Base-by-base conservation (phyloP, 352 stramenopile genomes). In the Blastocystis sp. region DNA sequence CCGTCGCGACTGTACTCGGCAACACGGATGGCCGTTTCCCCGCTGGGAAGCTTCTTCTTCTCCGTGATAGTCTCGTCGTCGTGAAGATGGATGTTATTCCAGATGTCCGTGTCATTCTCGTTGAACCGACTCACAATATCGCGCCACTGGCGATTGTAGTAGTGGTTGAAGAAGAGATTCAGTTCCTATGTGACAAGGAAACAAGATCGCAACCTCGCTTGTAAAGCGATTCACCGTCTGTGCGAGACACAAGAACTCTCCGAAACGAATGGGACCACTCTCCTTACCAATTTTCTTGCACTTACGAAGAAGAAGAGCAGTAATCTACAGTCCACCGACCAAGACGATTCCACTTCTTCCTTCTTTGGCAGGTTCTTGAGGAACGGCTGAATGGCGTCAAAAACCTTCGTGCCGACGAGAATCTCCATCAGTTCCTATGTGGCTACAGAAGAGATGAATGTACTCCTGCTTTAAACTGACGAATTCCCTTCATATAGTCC, bases 351-450 rank as follows among this genome's bases (percentile, higher is more conserved):
- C 16, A 78, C 67, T 4, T 11, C 57, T 53, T 78, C 44, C 11
- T 78, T 42, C 16, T 16, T 8, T 18, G 67, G 67, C 21, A 78
- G 38, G 9, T 9, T 24, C 6, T 59, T 44, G 8, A 61, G 29
- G 67, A 78, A 42, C 7, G 44, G 6, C 18, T 29, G 11, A 27
- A 40, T 34, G 42, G n/a, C 21, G 4, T 9, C 3, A 21, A 34
- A 24, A 18, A 78, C 29, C 8, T 78, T 59, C 6, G 53, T 18
- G 0, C 34, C 14, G 6, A 21, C 27, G 27, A 57, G 16, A 34
- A 78, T n/a, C 24, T 78, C 46, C 4, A 78, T 6, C n/a, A 78
- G 34, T 9, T 78, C 67, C 67, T 78, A 78, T 54, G 4, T 71
- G 27, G 18, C 6, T 61, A 18, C 0, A 59, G 4, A 0, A 61